These are phyloP conservation scores for Malus hybrid DNA, from an alignment of 331 rosid species.

Conservation along the genomic window DNA sequence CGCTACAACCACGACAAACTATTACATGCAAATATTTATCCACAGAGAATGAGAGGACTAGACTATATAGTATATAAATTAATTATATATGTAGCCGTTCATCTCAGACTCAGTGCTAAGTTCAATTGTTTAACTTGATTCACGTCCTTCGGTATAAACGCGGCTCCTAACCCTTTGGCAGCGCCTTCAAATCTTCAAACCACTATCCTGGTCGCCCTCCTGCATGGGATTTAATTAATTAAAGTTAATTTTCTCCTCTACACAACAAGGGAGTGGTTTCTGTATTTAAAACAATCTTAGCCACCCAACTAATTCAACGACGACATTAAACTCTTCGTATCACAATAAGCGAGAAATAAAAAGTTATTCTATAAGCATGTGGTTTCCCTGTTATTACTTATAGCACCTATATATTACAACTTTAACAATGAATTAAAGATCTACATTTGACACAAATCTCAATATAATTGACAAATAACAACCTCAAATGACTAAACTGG, in stretches of 20 bases:
- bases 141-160: not conserved
- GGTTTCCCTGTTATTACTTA: too few relatives aligned
- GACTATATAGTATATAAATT: too few relatives aligned
- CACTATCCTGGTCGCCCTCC: not conserved
- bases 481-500: too few relatives aligned
- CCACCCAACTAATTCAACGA: not conserved
- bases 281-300: not conserved
- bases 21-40: not conserved
- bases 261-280: not conserved
- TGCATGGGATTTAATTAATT: not conserved
- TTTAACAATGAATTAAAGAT: too few relatives aligned
- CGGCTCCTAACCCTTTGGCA: slow-evolving; percentile 6
- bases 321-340: not conserved
- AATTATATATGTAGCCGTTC: not conserved
- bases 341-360: not conserved
- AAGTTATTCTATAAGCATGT: too few relatives aligned
- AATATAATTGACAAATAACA: too few relatives aligned
- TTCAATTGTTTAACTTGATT: not conserved
- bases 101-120: not conserved
- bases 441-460: too few relatives aligned
- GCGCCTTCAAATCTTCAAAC: slow-evolving; percentile 16
- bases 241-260: not conserved
- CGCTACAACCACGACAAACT: not conserved
- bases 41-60: not conserved
- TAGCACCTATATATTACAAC: too few relatives aligned